phyloP scores from a whole-genome alignment of 1,284 basidiomycete genomes.

The Tremellales sp. region DNA sequence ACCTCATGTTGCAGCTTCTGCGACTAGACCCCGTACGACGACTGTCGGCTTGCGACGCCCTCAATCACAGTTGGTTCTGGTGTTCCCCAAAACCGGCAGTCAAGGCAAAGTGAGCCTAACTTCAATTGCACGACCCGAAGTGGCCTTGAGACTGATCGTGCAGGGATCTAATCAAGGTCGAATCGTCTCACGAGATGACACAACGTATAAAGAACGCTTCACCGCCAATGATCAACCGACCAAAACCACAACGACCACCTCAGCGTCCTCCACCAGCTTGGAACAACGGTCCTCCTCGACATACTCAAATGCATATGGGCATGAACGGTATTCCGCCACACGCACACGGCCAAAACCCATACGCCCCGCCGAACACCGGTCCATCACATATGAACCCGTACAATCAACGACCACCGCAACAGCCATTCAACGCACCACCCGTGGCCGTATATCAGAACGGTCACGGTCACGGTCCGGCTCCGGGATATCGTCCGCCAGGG shows the following conservation, averaged over 20 bases:
- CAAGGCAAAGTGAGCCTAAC: constrained; percentile 64
- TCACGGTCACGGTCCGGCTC: too few relatives aligned
- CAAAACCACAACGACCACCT: not conserved
- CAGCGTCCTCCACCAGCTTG: too few relatives aligned
- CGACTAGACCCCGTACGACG: constrained; percentile 54
- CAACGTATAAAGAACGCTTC: too few relatives aligned
- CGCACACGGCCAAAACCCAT: too few relatives aligned
- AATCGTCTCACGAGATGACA: constrained; percentile 44
- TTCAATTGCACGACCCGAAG: not conserved
- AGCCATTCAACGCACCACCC: not conserved
- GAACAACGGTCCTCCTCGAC: too few relatives aligned
- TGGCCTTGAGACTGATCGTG: not conserved
- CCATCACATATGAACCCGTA: too few relatives aligned
- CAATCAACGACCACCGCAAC: not conserved
- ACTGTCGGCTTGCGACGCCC: constrained; percentile 52
- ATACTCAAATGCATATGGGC: too few relatives aligned
- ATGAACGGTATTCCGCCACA: too few relatives aligned
- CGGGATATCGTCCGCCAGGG: too few relatives aligned
- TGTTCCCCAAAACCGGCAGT: constrained; percentile 77
- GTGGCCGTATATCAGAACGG: too few relatives aligned
- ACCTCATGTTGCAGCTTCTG: constrained; percentile 52
- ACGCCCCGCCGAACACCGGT: too few relatives aligned
- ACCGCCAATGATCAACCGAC: not conserved
- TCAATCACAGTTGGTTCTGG: constrained; percentile 61
- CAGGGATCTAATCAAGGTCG: constrained; percentile 19